Base-by-base conservation (phyloP, 371 early-diverging fungal species). In the Circinella minor region DNA sequence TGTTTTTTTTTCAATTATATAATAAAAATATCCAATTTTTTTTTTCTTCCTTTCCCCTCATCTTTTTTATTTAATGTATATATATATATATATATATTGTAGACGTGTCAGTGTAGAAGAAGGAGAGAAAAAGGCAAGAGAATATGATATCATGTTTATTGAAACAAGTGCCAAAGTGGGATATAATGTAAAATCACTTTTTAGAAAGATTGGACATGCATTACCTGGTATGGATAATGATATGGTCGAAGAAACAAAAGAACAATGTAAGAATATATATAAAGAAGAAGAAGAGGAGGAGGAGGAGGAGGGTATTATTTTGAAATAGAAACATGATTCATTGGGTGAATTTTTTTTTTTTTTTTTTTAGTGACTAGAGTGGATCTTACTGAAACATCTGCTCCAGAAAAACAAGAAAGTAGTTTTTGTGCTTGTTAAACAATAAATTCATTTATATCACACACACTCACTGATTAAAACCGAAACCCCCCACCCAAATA, bases 161-260 rank as follows among this genome's bases (percentile, higher is more conserved):
- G 98, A 97, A 76, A 96, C 97, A 17, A 90, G 90, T 66, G 98
- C 98, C 51, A 97, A 96, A 79, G 94, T 95, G 5, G 97, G 96
- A 38, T 92, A 95, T 81, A 97, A 97, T 76, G 96, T 77, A 68
- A 95, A 96, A 86, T 88, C 92, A 1, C 87, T 96, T 46, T 97
- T 97, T 81, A 89, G 93, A 57, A 95, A 94, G 79, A 95, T 97
- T 79, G 96, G 95, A 7, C 93, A 94, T 75, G 93, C 95, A 7
- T 81, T 96, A 39, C 96, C 96, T 4, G 94, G 95, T 8, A 89
- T 91, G 86, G 95, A 95, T 18, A 83, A 83, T 69, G 80, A 79
- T 7, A 77, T 87, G 71, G 77, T 73, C 18, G 83, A 85, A 13
- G 74, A 68, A 67, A 38, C 55, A 11, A 75, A 66, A 55, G 68